phyloP scores from a whole-genome alignment of 768 basidiomycete species.

The Xerocomus brunneocitrinus region DNA sequence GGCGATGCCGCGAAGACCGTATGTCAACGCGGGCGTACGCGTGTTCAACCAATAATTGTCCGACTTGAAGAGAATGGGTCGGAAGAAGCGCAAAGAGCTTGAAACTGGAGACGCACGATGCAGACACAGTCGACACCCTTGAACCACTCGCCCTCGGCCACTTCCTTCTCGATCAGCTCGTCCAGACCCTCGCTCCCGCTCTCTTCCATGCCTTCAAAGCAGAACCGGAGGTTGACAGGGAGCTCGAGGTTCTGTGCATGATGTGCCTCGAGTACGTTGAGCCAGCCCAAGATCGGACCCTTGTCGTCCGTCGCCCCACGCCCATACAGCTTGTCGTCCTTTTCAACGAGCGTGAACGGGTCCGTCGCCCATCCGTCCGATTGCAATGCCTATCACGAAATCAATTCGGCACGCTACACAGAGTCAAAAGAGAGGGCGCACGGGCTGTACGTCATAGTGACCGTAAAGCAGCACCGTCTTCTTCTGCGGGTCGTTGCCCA shows the following conservation, averaged over 20 bases:
- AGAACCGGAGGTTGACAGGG: conserved; percentile 86
- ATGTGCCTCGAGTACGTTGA: conserved; percentile 86
- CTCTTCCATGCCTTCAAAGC: conserved; percentile 99
- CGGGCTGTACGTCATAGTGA: conserved; percentile 94
- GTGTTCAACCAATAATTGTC: conserved; percentile 95
- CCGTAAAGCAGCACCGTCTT: conserved; percentile 93
- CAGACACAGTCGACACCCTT: conserved; percentile 88
- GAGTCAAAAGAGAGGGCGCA: conserved; percentile 28
- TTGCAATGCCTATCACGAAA: conserved; percentile 29
- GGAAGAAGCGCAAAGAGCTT: neutral
- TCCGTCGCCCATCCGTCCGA: conserved; percentile 86
- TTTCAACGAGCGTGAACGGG: conserved; percentile 67
- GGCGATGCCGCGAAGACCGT: conserved; percentile 81
- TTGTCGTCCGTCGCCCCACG: conserved; percentile 91
- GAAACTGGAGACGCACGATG: conserved; percentile 56
- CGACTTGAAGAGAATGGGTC: conserved; percentile 41
- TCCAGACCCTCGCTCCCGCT: conserved; percentile 88
- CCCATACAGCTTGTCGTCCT: conserved; percentile 65
- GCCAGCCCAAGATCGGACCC: conserved; percentile 83
- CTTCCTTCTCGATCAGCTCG: conserved; percentile 75
- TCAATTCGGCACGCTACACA: neutral
- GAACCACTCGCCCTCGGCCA: conserved; percentile 69
- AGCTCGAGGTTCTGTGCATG: conserved; percentile 58
- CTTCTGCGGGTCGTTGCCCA: conserved; percentile 84
- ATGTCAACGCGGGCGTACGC: conserved; percentile 76